Evolutionary conservation across 805 yeast genomes (phyloP).

Genomic region (Candida piceae): DNA sequence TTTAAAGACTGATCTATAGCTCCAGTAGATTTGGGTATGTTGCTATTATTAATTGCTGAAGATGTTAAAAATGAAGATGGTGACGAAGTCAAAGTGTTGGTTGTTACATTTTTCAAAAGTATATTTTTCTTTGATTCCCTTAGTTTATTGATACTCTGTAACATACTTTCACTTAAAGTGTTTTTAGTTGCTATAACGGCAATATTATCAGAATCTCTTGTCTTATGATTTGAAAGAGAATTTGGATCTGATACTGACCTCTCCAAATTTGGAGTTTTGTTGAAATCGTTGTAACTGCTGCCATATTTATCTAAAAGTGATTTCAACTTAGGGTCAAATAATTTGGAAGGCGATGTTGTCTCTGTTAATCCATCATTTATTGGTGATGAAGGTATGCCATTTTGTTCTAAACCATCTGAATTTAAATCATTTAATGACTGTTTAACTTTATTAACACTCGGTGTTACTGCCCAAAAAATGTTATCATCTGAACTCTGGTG

Average conservation of each 20-base stretch:
- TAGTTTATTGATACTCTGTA: conserved; percentile 35
- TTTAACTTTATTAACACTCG: conserved; percentile 21
- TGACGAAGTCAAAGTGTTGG: conserved; percentile 2
- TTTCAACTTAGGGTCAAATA: conserved; percentile 26
- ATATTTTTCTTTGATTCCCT: conserved; percentile 31
- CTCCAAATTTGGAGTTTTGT: conserved; percentile 30
- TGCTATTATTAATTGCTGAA: too few species aligned
- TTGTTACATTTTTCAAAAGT: not conserved
- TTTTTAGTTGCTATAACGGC: conserved; percentile 24
- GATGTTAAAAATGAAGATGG: too few species aligned
- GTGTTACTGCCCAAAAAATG: conserved; percentile 39
- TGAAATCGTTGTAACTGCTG: conserved; percentile 27
- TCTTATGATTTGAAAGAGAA: conserved; percentile 29
- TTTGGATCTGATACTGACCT: conserved; percentile 27
- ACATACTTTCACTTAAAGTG: conserved; percentile 22
- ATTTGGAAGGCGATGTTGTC: conserved; percentile 9
- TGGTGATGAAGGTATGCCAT: conserved; percentile 39
- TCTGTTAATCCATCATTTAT: conserved; percentile 22
- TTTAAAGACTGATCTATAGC: conserved; percentile 1
- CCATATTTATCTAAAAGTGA: conserved; percentile 39
- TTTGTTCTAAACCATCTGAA: conserved; percentile 9
- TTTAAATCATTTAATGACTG: too few species aligned
- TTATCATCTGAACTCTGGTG: conserved; percentile 32
- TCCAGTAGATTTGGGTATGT: conserved; percentile 4
- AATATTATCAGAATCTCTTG: conserved; percentile 5